A percentile compares a stretch with the other conserved stretches of the same genome.
Evolutionary conservation across 345 rosid species (phyloP).

Genomic region (Brassica rapa): DNA sequence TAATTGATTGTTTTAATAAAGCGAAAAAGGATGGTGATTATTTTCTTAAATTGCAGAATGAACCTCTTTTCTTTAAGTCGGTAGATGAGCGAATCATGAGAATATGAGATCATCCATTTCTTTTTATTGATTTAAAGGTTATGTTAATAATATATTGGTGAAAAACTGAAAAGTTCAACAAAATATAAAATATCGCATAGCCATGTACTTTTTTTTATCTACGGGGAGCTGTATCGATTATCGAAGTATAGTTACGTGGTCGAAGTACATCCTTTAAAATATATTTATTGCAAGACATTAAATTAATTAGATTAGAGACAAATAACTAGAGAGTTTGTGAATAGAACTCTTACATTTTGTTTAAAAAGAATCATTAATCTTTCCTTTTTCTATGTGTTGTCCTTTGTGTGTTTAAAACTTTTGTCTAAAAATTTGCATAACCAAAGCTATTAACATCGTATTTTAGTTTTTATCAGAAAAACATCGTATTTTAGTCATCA

Average conservation of each 20-base stretch:
- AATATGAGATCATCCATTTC: neutral
- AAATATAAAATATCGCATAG: slow-evolving; percentile 3
- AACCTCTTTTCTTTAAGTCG: slow-evolving; percentile 26
- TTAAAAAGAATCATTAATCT: neutral
- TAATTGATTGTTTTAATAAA: neutral
- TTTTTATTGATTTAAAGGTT: neutral
- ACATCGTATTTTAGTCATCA: neutral
- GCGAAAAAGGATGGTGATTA: neutral
- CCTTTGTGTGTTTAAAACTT: neutral
- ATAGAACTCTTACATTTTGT: neutral
- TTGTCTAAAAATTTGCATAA: neutral
- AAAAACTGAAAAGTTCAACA: neutral
- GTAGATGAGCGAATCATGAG: slow-evolving; percentile 20
- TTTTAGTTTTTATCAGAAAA: neutral
- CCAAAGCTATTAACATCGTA: neutral
- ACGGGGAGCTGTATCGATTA: slow-evolving; percentile 21
- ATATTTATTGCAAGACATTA: neutral
- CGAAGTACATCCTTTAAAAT: neutral
- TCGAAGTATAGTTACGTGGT: slow-evolving; percentile 28
- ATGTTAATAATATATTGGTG: neutral
- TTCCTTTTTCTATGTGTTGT: neutral
- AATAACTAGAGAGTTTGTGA: slow-evolving; percentile 3
- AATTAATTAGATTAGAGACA: neutral
- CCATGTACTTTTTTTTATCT: neutral
- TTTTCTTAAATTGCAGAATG: neutral